Evolutionary conservation across 352 stramenopile genomes (phyloP).

Genomic region (Globisporangium uncinulatum): DNA sequence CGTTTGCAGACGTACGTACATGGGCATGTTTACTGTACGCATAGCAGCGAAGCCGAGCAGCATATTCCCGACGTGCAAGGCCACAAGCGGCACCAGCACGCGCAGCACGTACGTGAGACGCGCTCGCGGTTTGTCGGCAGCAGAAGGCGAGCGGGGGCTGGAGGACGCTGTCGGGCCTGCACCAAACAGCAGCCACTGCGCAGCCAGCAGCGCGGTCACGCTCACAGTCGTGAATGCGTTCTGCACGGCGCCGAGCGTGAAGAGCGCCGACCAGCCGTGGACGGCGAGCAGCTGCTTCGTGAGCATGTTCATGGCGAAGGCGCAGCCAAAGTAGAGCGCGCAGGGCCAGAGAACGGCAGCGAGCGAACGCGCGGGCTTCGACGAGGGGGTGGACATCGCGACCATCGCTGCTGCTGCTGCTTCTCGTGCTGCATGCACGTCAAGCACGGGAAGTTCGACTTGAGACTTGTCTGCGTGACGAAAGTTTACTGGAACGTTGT

Average conservation of each 20-base stretch:
- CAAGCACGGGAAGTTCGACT: too few relatives aligned
- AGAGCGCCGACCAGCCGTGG: constrained; percentile 55
- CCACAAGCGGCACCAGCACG: constrained; percentile 43
- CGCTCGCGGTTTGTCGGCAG: background rate
- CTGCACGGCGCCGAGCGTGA: constrained; percentile 54
- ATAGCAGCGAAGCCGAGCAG: constrained; percentile 62
- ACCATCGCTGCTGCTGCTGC: background rate
- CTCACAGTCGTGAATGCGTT: constrained; percentile 55
- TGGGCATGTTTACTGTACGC: constrained; percentile 66
- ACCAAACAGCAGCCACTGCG: constrained; percentile 5
- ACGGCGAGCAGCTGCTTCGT: constrained; percentile 64
- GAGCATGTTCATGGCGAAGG: constrained; percentile 73
- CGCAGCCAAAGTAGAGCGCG: constrained; percentile 58
- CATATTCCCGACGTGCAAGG: constrained; percentile 57
- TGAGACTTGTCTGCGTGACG: background rate
- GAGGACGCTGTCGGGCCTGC: background rate
- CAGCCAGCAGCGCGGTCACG: constrained; percentile 25
- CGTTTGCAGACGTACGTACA: constrained; percentile 23
- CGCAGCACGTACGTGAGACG: constrained; percentile 15
- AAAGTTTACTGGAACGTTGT: background rate
- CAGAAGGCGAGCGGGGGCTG: too few relatives aligned
- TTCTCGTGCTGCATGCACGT: too few relatives aligned
- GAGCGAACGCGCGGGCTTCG: constrained; percentile 6
- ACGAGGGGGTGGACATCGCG: too few relatives aligned
- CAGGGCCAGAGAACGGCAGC: constrained; percentile 50